Conservation (phyloP, 1,284 basidiomycete genomes). For the Papiliotrema fonsecae region DNA sequence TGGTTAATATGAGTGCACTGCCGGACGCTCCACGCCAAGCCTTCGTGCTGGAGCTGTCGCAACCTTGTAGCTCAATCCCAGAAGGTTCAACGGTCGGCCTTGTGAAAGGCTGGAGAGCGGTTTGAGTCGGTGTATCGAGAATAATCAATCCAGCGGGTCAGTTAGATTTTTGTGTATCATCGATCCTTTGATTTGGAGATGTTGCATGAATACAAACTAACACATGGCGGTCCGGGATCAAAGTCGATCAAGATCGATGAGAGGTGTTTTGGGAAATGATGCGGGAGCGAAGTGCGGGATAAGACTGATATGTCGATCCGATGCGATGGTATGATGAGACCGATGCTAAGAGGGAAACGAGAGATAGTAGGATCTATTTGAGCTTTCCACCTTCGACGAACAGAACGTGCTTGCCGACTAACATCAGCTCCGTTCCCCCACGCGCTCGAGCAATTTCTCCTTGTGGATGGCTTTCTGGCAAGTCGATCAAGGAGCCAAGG, state of each 20-base stretch:
- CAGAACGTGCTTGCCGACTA: constrained; percentile 66
- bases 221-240: no score
- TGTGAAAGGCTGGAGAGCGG: background rate
- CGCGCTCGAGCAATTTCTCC: background rate
- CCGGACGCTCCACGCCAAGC: constrained; percentile 1
- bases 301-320: no score
- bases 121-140: background rate
- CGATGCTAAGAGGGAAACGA: background rate
- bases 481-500: background rate
- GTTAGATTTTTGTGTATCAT: no score
- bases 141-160: no score
- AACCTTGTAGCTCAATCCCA: background rate
- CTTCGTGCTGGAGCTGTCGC: background rate
- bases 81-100: constrained; percentile 7
- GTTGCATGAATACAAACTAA: no score
- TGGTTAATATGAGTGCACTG: background rate
- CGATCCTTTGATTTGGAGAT: no score
- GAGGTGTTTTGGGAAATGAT: no score
- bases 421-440: background rate
- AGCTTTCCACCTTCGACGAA: constrained; percentile 55
- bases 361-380: background rate
- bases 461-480: background rate
- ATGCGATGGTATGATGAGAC: no score
- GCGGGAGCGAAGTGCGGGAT: no score
- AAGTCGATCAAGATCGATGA: no score